These are phyloP conservation scores for Aspergillus sparsus DNA, from an alignment of 495 filamentous ascomycete genomes.

Conservation along the genomic window DNA sequence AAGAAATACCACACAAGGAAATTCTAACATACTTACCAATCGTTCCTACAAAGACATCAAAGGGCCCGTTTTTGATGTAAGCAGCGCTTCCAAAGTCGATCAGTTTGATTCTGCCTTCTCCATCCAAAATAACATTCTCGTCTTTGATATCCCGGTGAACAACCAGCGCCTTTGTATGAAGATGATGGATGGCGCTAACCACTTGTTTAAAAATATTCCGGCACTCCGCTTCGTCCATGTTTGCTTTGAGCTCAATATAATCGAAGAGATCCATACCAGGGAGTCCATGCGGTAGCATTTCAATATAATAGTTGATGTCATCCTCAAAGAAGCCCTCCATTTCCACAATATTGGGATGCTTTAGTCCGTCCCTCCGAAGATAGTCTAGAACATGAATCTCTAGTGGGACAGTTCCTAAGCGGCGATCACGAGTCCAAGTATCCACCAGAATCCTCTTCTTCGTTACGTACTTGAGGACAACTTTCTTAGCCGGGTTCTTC, in stretches of 20 bases:
- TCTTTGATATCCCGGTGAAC: slow-evolving; percentile 99
- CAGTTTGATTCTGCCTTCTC: slow-evolving; percentile 92
- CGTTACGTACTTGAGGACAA: slow-evolving; percentile 96
- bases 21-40: slow-evolving; percentile 68
- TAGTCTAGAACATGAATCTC: slow-evolving; percentile 98
- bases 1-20: slow-evolving; percentile 3
- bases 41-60: slow-evolving; percentile 98
- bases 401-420: slow-evolving; percentile 92
- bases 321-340: slow-evolving; percentile 99
- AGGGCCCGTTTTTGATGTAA: slow-evolving; percentile 96
- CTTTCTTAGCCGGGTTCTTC: slow-evolving; percentile 70
- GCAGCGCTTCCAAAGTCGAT: slow-evolving; percentile 98
- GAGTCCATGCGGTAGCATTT: slow-evolving; percentile 94
- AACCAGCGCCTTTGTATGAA: slow-evolving; percentile 88
- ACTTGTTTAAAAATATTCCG: slow-evolving; percentile 95
- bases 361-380: slow-evolving; percentile 79
- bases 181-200: slow-evolving; percentile 81
- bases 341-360: slow-evolving; percentile 95
- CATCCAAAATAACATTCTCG: slow-evolving; percentile 94
- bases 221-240: slow-evolving; percentile 94
- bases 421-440: slow-evolving; percentile 94
- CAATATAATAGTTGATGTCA: slow-evolving; percentile 97
- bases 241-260: slow-evolving; percentile 94
- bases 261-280: slow-evolving; percentile 99
- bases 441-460: slow-evolving; percentile 97